Percentiles rank a stretch among this genome's conserved stretches.
phyloP scores from a whole-genome alignment of 1,139 yeast genomes.

The Kazachstania sp. region DNA sequence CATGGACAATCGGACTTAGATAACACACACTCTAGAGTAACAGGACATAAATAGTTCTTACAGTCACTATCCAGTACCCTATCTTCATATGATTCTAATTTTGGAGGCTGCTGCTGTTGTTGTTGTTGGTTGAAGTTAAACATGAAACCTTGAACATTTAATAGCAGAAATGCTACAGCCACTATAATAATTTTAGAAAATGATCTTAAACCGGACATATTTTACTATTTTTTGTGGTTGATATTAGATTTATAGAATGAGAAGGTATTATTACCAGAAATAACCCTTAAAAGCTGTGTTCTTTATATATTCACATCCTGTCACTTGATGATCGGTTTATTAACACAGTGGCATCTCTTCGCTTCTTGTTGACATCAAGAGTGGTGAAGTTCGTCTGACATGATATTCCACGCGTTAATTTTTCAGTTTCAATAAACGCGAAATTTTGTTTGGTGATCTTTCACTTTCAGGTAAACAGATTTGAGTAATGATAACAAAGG shows the following conservation, averaged over 20 bases:
- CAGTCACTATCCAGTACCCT: constrained; percentile 41
- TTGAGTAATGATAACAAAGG: not conserved
- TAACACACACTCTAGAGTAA: constrained; percentile 69
- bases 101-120: constrained; percentile 34
- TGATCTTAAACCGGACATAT: not conserved
- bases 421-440: not conserved
- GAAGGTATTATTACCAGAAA: no score
- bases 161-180: not conserved
- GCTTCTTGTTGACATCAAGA: not conserved
- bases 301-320: not conserved
- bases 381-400: not conserved
- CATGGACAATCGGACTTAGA: constrained; percentile 75
- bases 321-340: not conserved
- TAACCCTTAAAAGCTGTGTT: no score
- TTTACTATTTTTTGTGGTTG: no score
- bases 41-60: constrained; percentile 68
- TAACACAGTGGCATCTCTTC: not conserved
- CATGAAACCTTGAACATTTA: constrained; percentile 7
- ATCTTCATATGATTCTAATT: constrained; percentile 33
- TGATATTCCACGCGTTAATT: not conserved
- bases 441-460: not conserved
- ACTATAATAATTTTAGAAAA: not conserved
- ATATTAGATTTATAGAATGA: no score
- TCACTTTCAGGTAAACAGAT: not conserved
- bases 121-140: constrained; percentile 30